These are phyloP conservation scores for Cyamopsis tetragonoloba DNA, from an alignment of 306 rosid genomes.

Conservation along the genomic window DNA sequence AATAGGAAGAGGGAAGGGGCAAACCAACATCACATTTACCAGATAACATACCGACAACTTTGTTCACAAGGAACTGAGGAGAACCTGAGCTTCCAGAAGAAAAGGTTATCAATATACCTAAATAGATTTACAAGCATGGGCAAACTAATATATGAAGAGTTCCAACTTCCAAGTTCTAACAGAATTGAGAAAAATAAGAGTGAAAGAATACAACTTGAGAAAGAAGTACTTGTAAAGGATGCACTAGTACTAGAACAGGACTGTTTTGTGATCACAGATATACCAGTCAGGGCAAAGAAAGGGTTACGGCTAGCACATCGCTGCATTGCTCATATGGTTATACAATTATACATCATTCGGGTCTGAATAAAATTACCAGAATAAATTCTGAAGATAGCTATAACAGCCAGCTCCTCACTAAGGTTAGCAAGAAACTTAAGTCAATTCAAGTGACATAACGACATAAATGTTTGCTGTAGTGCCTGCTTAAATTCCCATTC, in stretches of 20 bases:
- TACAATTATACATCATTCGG: slow-evolving; percentile 13
- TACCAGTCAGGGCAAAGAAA: neutral
- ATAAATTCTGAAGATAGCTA: slow-evolving; percentile 9
- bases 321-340: slow-evolving; percentile 23
- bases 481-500: slow-evolving; percentile 28
- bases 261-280: neutral
- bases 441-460: slow-evolving; percentile 28
- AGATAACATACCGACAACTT: slow-evolving; percentile 18
- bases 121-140: slow-evolving; percentile 13
- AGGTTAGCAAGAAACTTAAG: slow-evolving; percentile 23
- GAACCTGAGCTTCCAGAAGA: slow-evolving; percentile 29
- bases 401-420: slow-evolving; percentile 23
- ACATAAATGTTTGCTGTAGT: too few species aligned
- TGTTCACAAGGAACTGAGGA: slow-evolving; percentile 19
- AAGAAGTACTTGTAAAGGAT: slow-evolving; percentile 1
- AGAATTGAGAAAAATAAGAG: slow-evolving; percentile 6
- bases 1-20: slow-evolving; percentile 18
- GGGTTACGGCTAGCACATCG: slow-evolving; percentile 7
- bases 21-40: slow-evolving; percentile 18
- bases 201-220: neutral
- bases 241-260: slow-evolving; percentile 5
- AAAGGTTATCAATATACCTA: slow-evolving; percentile 20
- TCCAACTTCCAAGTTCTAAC: neutral
- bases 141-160: neutral
- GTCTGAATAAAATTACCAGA: slow-evolving; percentile 27